Evolutionary conservation across 148 eudicot genomes (phyloP), one percentile per base, ranked within the genome.

Genomic region (Arbutus unedo): DNA sequence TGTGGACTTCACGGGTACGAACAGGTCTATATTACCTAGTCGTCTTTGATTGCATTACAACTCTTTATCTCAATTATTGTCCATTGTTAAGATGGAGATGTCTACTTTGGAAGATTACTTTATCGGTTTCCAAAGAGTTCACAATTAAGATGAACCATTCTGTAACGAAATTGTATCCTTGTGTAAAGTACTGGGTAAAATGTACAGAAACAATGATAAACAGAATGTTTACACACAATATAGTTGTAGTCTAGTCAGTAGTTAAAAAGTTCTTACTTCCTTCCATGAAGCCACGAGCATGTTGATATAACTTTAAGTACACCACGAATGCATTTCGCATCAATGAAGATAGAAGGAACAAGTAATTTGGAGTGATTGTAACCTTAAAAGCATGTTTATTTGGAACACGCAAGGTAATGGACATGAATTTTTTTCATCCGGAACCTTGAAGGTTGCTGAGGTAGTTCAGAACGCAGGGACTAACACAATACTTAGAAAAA

Each of bases 341-440:
- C 49, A 13, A 41, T 15, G 74, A 70, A 73, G 51, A 74, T 74
- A 47, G 38, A 74, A 74, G 53, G 77, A 47, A 5, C 74, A 13
- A 7, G 44, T 10, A 8, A 67, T 67, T 67, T 67, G 72, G 72
- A 7, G 14, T 64, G 41, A 67, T 15, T 25, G 44, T 4, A 67
- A 67, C 44, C 72, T 67, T 44, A 71, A 71, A 43, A 15, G 75
- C 75, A 71, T 71, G 75, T 44, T 41, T 71, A 21, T 43, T 71
- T 44, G 75, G 75, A 16, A 71, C 5, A 16, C 23, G 2, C 45
- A 68, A 68, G 47, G 2, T 13, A 41, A 68, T 9, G 45, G 45
- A 38, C 45, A 31, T 68, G 44, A 31, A 31, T 3, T 31, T 31
- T 9, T 9, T 68, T 68, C 16, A n/a, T 31, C 16, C 18, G 15